phyloP scores from a whole-genome alignment of 371 early-diverging fungal genomes.

The Umbelopsis sp. region DNA sequence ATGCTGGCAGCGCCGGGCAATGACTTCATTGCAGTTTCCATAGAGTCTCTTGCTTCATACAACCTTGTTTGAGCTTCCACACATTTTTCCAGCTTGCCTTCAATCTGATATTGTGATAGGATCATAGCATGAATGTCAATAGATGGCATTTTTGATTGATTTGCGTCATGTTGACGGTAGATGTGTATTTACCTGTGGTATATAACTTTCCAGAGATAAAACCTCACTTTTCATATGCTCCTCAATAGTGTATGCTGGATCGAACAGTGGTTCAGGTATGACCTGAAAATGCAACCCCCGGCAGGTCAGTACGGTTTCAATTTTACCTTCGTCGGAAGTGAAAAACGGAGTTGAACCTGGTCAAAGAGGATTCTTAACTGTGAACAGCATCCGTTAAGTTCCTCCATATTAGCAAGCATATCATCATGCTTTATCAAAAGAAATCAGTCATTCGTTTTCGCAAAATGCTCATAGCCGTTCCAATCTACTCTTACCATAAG shows the following conservation, averaged over 20 bases:
- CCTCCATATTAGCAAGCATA: conserved; percentile 32
- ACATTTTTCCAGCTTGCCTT: conserved; percentile 32
- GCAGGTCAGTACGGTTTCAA: background rate
- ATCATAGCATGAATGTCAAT: background rate
- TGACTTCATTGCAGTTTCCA: conserved; percentile 48
- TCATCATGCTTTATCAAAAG: conserved; percentile 30
- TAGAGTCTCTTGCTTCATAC: conserved; percentile 40
- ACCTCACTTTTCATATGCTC: conserved; percentile 44
- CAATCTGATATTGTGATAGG: conserved; percentile 23
- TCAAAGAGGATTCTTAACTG: conserved; percentile 39
- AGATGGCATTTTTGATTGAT: background rate
- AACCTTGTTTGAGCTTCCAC: conserved; percentile 35
- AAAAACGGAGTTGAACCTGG: conserved; percentile 29
- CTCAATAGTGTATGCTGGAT: conserved; percentile 31
- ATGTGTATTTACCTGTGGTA: conserved; percentile 35
- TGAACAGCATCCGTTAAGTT: conserved; percentile 35
- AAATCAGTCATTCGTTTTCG: background rate
- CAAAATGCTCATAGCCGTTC: background rate
- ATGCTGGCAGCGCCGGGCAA: conserved; percentile 46
- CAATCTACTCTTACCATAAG: conserved; percentile 29
- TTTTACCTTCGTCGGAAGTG: background rate
- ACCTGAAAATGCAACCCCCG: conserved; percentile 21
- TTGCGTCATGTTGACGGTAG: background rate
- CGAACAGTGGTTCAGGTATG: conserved; percentile 34
- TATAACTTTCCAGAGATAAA: conserved; percentile 30